phyloP scores from a whole-genome alignment of 352 stramenopile genomes.

The Globisporangium apiculatum region DNA sequence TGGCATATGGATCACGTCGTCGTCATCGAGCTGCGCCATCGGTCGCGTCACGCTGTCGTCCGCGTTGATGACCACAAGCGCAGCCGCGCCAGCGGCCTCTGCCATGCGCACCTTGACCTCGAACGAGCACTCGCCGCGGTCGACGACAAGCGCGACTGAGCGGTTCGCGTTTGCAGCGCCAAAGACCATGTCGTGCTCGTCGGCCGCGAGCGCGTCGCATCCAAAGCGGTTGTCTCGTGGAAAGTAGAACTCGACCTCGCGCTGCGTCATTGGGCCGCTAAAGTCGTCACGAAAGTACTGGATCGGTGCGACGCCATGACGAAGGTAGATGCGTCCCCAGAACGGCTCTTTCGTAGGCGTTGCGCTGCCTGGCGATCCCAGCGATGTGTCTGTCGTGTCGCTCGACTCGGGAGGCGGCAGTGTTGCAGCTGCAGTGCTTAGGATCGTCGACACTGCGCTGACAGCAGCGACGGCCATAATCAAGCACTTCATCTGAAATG shows the following conservation, averaged over 20 bases:
- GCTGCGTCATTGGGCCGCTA: constrained; percentile 27
- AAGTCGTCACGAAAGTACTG: constrained; percentile 70
- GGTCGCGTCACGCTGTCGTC: constrained; percentile 36
- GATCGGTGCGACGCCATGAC: constrained; percentile 47
- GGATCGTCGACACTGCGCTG: background rate
- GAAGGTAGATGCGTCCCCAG: constrained; percentile 69
- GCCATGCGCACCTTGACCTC: constrained; percentile 49
- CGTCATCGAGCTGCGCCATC: constrained; percentile 24
- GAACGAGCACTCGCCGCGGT: constrained; percentile 61
- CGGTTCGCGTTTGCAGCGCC: constrained; percentile 16
- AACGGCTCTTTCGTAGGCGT: constrained; percentile 17
- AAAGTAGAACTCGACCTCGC: constrained; percentile 43
- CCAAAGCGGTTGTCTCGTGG: constrained; percentile 31
- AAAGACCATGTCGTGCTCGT: constrained; percentile 12
- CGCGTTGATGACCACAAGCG: constrained; percentile 41
- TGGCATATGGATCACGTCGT: constrained; percentile 45
- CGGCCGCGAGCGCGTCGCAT: constrained; percentile 33
- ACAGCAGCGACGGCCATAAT: background rate
- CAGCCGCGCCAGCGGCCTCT: constrained; percentile 34
- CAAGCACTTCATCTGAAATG: background rate
- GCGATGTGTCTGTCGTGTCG: background rate
- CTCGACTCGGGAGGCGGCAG: background rate
- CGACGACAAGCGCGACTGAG: constrained; percentile 37
- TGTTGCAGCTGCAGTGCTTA: background rate
- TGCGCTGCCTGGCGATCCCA: background rate